phyloP scores from a whole-genome alignment of 139 green algal species.

The Coccomyxa sp. region DNA sequence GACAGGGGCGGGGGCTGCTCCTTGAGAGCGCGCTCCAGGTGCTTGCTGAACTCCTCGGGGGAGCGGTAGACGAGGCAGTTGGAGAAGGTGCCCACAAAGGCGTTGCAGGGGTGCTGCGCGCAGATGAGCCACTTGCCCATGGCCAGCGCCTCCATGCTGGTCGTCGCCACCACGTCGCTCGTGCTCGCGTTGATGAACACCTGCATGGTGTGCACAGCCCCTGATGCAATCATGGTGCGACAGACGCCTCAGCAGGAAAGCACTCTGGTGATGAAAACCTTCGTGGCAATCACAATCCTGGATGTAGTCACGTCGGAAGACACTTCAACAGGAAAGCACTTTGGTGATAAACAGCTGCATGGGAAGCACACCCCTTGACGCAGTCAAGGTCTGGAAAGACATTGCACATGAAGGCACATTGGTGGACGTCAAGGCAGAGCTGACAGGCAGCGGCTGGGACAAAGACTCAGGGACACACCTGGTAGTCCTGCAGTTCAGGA shows the following conservation, averaged over 20 bases:
- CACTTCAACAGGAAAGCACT: no score
- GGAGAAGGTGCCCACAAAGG: constrained; percentile 85
- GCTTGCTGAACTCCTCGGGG: constrained; percentile 71
- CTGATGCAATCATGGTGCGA: not conserved
- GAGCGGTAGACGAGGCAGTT: constrained; percentile 85
- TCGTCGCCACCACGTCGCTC: constrained; percentile 95
- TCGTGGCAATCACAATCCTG: no score
- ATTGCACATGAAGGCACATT: no score
- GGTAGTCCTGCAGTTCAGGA: constrained; percentile 73
- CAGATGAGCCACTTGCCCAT: constrained; percentile 98
- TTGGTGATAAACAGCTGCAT: no score
- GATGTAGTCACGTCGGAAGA: no score
- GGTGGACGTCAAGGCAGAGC: not conserved
- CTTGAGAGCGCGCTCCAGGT: constrained; percentile 54
- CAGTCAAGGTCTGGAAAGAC: no score
- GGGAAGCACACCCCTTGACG: no score
- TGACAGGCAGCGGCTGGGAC: not conserved
- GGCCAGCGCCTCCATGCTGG: constrained; percentile 94
- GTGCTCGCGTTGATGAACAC: constrained; percentile 96
- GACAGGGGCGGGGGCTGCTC: constrained; percentile 63
- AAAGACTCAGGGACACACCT: constrained; percentile 35
- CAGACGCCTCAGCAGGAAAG: not conserved
- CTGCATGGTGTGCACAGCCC: constrained; percentile 14
- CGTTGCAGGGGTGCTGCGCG: constrained; percentile 93
- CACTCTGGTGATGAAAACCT: no score